phyloP scores from a whole-genome alignment of 2,329 filamentous ascomycete genomes.

The Beauveria varroae region DNA sequence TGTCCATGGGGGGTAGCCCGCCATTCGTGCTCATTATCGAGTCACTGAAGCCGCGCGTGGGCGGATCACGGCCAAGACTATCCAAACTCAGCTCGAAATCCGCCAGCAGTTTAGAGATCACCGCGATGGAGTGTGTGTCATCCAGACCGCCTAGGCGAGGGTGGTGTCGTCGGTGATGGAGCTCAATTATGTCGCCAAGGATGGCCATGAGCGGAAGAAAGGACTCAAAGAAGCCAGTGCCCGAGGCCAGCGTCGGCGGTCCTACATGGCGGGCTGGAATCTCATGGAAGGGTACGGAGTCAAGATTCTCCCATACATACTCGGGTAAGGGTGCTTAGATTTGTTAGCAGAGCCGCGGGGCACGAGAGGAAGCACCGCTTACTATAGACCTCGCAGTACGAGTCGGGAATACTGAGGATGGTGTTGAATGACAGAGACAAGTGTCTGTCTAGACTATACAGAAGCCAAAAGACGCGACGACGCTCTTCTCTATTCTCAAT shows the following conservation, averaged over 20 bases:
- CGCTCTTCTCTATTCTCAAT: conserved; percentile 39
- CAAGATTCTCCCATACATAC: conserved; percentile 31
- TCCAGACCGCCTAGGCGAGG: conserved; percentile 32
- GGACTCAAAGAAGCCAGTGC: conserved; percentile 40
- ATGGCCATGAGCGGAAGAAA: conserved; percentile 43
- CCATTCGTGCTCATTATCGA: conserved; percentile 2
- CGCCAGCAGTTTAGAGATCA: conserved; percentile 29
- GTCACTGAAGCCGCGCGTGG: conserved; percentile 7
- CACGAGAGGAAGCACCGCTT: neutral
- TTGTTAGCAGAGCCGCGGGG: neutral
- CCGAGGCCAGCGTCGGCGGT: conserved; percentile 30
- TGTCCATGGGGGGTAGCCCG: conserved; percentile 12
- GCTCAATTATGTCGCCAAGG: conserved; percentile 40
- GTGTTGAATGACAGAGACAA: conserved; percentile 39
- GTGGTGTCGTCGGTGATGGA: conserved; percentile 36
- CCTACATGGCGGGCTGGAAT: conserved; percentile 29
- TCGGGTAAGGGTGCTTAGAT: conserved; percentile 31
- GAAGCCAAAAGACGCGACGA: conserved; percentile 39
- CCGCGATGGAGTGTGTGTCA: conserved; percentile 25
- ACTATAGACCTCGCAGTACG: conserved; percentile 36
- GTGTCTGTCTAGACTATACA: conserved; percentile 40
- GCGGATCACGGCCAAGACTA: conserved; percentile 20
- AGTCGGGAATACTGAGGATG: conserved; percentile 36
- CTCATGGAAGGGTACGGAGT: conserved; percentile 21
- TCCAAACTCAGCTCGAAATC: conserved; percentile 32